These are phyloP conservation scores for Psilocybe subaeruginosa DNA, from an alignment of 768 basidiomycete genomes.

Conservation along the genomic window DNA sequence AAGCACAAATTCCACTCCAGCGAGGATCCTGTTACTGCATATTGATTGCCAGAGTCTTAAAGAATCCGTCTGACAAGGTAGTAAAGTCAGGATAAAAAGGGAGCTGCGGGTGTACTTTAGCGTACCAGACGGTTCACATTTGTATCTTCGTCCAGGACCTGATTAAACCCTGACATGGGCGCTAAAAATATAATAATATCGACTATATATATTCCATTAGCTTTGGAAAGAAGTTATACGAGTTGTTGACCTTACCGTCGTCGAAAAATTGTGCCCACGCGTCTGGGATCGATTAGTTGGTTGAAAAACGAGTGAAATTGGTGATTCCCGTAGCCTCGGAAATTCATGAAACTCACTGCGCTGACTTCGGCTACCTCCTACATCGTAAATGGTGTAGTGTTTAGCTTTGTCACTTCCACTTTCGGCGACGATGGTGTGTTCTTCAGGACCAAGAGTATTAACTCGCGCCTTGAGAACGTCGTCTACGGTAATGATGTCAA, in stretches of 20 bases:
- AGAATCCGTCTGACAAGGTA: constrained; percentile 48
- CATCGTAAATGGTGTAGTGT: constrained; percentile 69
- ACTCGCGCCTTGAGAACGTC: constrained; percentile 70
- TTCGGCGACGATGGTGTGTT: constrained; percentile 59
- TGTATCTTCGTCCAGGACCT: constrained; percentile 61
- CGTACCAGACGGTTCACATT: constrained; percentile 62
- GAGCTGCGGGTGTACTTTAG: neutral
- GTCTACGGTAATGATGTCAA: constrained; percentile 31
- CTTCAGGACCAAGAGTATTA: constrained; percentile 66
- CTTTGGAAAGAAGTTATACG: neutral
- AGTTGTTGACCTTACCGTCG: constrained; percentile 44
- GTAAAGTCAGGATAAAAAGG: neutral
- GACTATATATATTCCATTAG: constrained; percentile 33
- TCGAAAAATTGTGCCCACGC: constrained; percentile 76
- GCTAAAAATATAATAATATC: constrained; percentile 70
- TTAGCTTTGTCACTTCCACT: constrained; percentile 33
- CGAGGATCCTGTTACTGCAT: constrained; percentile 59
- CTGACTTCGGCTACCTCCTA: constrained; percentile 62
- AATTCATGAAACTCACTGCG: constrained; percentile 40
- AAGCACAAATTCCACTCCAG: constrained; percentile 55
- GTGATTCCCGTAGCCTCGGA: neutral
- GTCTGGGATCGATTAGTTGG: constrained; percentile 32
- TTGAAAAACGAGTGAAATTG: neutral
- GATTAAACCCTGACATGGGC: constrained; percentile 67
- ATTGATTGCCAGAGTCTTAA: constrained; percentile 62